phyloP scores from a whole-genome alignment of 139 green algal genomes.

The Picochlorum sp. region DNA sequence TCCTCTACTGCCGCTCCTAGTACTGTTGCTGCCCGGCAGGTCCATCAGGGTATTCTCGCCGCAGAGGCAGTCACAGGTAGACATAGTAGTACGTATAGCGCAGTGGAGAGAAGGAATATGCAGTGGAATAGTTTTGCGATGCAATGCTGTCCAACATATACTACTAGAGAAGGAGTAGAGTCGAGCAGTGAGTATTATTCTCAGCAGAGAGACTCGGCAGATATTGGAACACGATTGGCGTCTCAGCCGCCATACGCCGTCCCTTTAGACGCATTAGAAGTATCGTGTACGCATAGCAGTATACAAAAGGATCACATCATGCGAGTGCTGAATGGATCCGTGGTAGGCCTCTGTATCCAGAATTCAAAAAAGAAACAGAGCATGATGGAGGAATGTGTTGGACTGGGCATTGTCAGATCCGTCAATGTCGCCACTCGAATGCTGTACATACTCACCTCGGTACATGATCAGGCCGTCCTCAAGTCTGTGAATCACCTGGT shows the following conservation, averaged over 20 bases:
- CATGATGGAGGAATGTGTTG: slow-evolving; percentile 38
- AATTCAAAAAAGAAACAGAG: background rate
- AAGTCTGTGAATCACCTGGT: slow-evolving; percentile 35
- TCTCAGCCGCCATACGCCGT: slow-evolving; percentile 31
- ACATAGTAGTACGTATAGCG: too few relatives aligned
- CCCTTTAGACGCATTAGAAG: background rate
- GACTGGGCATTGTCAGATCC: slow-evolving; percentile 57
- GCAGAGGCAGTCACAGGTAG: too few relatives aligned
- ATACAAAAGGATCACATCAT: slow-evolving; percentile 27
- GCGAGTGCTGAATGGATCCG: slow-evolving; percentile 50
- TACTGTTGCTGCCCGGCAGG: background rate
- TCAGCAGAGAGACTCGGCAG: background rate
- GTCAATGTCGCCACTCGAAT: slow-evolving; percentile 32
- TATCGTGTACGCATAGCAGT: slow-evolving; percentile 27
- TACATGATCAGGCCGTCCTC: slow-evolving; percentile 18
- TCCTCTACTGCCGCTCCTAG: background rate
- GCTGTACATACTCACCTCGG: slow-evolving; percentile 55
- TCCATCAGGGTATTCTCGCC: too few relatives aligned
- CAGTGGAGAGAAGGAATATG: slow-evolving; percentile 45
- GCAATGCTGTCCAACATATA: slow-evolving; percentile 16
- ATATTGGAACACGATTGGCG: background rate
- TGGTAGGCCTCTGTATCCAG: slow-evolving; percentile 51
- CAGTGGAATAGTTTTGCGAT: slow-evolving; percentile 56
- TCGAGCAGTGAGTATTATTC: background rate
- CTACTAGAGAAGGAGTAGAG: background rate